A percentile compares a stretch with the other conserved stretches of the same genome.
Conservation (phyloP, 352 stramenopile genomes). For the Elongisporangium undulatum region DNA sequence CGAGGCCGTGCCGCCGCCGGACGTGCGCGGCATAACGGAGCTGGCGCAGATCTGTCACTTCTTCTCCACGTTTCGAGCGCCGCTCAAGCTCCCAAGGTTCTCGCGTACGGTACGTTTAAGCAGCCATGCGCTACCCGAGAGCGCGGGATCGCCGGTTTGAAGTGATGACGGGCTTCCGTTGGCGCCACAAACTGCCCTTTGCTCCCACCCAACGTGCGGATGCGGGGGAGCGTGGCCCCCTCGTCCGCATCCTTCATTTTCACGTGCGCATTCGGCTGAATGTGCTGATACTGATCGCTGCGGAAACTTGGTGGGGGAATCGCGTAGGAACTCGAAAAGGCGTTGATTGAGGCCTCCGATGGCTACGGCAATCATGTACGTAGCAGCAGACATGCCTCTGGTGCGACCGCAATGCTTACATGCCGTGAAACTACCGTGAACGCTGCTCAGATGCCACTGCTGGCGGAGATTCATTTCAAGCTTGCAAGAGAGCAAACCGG, state of each 20-base stretch:
- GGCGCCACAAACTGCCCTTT: neutral
- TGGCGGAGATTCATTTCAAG: conserved; percentile 82
- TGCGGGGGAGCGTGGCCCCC: neutral
- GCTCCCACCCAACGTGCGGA: neutral
- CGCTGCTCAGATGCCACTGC: conserved; percentile 43
- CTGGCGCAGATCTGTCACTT: conserved; percentile 77
- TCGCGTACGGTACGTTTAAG: conserved; percentile 58
- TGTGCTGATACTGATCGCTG: neutral
- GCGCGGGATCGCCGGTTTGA: conserved; percentile 1
- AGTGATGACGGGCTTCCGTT: conserved; percentile 3
- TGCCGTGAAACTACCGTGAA: conserved; percentile 3
- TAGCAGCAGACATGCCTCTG: neutral
- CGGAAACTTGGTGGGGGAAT: neutral
- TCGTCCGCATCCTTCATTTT: neutral
- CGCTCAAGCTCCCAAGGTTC: conserved; percentile 66
- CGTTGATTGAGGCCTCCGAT: conserved; percentile 39
- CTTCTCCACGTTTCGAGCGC: conserved; percentile 63
- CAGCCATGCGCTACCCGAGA: neutral
- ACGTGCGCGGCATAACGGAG: conserved; percentile 35
- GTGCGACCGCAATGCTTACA: neutral
- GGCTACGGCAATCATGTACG: conserved; percentile 44
- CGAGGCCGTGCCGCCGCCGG: conserved; percentile 17
- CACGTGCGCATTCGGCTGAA: neutral
- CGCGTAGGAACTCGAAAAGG: conserved; percentile 58
- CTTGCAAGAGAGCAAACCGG: conserved; percentile 63